Evolutionary conservation across 2,329 filamentous ascomycete species (phyloP).

Genomic region (Colletotrichum zoysiae): DNA sequence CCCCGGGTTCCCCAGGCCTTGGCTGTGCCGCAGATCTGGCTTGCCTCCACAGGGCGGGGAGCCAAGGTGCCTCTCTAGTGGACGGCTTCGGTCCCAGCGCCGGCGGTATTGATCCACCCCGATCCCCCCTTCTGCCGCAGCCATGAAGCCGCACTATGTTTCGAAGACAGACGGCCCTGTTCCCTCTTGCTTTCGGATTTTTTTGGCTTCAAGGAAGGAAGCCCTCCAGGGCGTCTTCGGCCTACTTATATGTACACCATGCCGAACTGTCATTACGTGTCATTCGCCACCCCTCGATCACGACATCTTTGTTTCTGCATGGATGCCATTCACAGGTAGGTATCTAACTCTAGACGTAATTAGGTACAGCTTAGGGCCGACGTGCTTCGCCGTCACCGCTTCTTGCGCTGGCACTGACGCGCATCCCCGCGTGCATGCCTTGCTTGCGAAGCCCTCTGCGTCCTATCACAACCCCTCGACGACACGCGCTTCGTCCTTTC

Average conservation of each 20-base stretch:
- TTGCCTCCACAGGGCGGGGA: not conserved
- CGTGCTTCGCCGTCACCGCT: not conserved
- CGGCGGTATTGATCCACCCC: slow-evolving; percentile 15
- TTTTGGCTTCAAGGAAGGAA: not conserved
- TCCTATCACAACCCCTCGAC: slow-evolving; percentile 47
- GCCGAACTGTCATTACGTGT: slow-evolving; percentile 17
- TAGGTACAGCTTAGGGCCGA: not conserved
- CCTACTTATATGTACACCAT: too few species aligned
- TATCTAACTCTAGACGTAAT: not conserved
- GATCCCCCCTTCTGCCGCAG: slow-evolving; percentile 13
- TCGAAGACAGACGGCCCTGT: slow-evolving; percentile 11
- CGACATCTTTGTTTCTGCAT: not conserved
- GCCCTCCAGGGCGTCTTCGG: too few species aligned
- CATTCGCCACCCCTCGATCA: not conserved
- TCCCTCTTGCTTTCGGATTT: not conserved
- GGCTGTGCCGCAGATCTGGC: slow-evolving; percentile 21
- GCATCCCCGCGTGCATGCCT: slow-evolving; percentile 7
- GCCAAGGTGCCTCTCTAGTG: not conserved
- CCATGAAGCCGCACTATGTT: slow-evolving; percentile 20
- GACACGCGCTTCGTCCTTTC: slow-evolving; percentile 57
- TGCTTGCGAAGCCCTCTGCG: slow-evolving; percentile 5
- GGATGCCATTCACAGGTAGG: not conserved
- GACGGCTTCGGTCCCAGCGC: slow-evolving; percentile 10
- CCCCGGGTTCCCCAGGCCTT: slow-evolving; percentile 30
- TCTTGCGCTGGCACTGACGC: slow-evolving; percentile 12